Base-by-base conservation (phyloP, 2,329 filamentous ascomycete genomes). In the Clarireedia hainanense region DNA sequence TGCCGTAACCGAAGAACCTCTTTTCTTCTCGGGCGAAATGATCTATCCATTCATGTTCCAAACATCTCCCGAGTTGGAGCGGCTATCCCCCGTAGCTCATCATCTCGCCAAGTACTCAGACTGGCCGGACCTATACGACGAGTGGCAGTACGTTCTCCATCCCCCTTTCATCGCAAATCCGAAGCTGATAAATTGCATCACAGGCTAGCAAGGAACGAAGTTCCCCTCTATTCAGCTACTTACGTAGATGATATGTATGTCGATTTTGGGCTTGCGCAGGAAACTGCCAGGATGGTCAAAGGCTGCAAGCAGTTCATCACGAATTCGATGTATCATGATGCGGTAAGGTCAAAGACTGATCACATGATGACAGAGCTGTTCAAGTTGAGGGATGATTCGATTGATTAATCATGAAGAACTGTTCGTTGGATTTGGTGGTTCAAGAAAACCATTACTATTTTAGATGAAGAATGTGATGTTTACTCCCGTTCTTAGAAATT, bases 211-310 rank as follows among this genome's bases (percentile, higher is more conserved):
- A 80, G 78, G 64, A 96, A 96, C 65, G 77, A 84, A 57, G 89
- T 96, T 0, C 91, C 92, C 0, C 83, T 95, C 0, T 96, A 94
- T 66, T 87, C 91, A 1, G 89, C 88, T 0, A 86, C 83, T 2
- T 97, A 88, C 64, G 70, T 89, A 4, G 86, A 96, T 60, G 91
- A 96, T 68, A 94, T 96, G 88, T 96, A 95, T 66, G 91, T 97
- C 30, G 88, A 95, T 66, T 88, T 81, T 63, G 81, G 82, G 6
- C 74, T 91, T 54, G 86, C 88, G 7, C 78, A 81, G 64, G 82
- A 87, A 63, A 95, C 90, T 15, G 89, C 89, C 9, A 74, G 74
- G 42, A 80, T 84, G 66, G 88, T 96, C 68, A 86, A 81, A 68
- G 85, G 84, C 1, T 86, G 83, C 68, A 91, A 89, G 73, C 84